Base-by-base conservation (phyloP, 257 asterid species). In the Striga asiatica region DNA sequence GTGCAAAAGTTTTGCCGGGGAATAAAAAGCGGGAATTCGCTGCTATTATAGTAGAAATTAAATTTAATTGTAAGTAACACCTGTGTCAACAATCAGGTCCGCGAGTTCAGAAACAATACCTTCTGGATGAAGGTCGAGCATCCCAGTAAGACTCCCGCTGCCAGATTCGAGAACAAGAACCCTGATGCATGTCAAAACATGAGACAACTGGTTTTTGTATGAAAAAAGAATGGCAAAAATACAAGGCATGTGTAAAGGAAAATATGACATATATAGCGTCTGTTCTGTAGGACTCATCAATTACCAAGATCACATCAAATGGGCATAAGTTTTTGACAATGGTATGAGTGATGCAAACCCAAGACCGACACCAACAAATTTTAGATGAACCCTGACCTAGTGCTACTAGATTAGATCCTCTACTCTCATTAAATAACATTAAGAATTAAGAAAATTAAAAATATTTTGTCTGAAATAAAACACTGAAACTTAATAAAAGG, bases 161-260 rank as follows among this genome's bases (percentile, higher is more conserved):
- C 99, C 99, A 92, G 77, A 88, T 82, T 66, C 97, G 82, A 65
- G 99, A 92, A 65, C 93, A 82, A 13, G 98, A 92, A 60, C 98
- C 98, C 98, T 92, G 79, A 49, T 13, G 72, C 56, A 66, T 28
- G 55, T 12, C n/a, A 10, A 53, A 60, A 54, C 31, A 62, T 60
- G 23, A 66, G 56, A 72, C 37, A 16, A 48, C 34, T 54, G 20
- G 29, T 50, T 54, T 38, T 27, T 21, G 9, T 23, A 42, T 45
- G 6, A 47, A 27, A 11, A 21, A 24, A 17, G 24, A 28, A 48
- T 35, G 5, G 10, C 11, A 43, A 47, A 61, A 6, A 24, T 50
- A 41, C 48, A 41, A 56, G 46, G 14, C 8, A 54, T 5, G 3
- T 3, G 11, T n/a, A 11, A 54, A 23, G 5, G 0, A 27, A 58